Evolutionary conservation across 148 eudicot genomes (phyloP).

Genomic region (Persicaria maculosa): DNA sequence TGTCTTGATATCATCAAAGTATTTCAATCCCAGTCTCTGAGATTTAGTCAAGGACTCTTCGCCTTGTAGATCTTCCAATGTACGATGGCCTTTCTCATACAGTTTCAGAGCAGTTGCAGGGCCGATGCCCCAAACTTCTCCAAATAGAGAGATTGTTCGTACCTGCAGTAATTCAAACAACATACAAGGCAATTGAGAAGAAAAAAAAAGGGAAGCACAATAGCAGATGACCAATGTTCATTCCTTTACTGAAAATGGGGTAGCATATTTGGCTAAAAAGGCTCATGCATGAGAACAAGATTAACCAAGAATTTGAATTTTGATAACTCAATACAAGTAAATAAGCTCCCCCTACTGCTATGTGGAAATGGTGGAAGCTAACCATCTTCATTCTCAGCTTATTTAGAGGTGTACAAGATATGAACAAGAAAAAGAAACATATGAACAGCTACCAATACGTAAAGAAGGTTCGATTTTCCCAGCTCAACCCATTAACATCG

Average conservation of each 20-base stretch:
- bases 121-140: slow-evolving; percentile 97
- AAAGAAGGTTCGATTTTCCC: not conserved
- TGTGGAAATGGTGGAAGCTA: too few relatives aligned
- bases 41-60: slow-evolving; percentile 62
- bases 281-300: not conserved
- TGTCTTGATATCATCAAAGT: slow-evolving; percentile 84
- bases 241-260: not conserved
- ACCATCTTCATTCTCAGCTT: not conserved
- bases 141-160: slow-evolving; percentile 70
- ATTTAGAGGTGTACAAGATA: not conserved
- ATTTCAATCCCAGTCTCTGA: slow-evolving; percentile 75
- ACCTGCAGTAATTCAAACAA: slow-evolving; percentile 36
- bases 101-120: slow-evolving; percentile 89
- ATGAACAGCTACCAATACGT: not conserved
- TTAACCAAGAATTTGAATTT: not conserved
- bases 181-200: not conserved
- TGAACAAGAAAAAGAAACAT: not conserved
- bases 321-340: not conserved
- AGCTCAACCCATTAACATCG: not conserved
- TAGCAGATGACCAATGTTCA: not conserved
- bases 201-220: not conserved
- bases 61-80: slow-evolving; percentile 64
- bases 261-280: not conserved
- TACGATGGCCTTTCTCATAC: slow-evolving; percentile 81
- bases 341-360: too few relatives aligned